Percentiles rank a stretch among this genome's conserved stretches.
These are phyloP conservation scores for Mycena alexandri DNA, from an alignment of 768 basidiomycete genomes.

Conservation along the genomic window DNA sequence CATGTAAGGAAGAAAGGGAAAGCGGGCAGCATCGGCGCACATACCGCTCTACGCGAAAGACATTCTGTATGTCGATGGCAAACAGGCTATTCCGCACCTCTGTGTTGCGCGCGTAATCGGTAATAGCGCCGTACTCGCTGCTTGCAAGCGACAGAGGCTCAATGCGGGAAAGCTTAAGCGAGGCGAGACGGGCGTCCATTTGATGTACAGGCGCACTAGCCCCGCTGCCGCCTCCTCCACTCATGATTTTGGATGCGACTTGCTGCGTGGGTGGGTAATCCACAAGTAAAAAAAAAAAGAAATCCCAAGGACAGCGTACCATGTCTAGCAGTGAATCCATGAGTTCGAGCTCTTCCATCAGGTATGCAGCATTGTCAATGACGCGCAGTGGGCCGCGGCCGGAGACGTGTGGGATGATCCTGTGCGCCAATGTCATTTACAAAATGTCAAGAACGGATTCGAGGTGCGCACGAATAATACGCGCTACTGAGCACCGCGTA, in stretches of 20 bases:
- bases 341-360: conserved; percentile 19
- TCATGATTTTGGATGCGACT: conserved; percentile 20
- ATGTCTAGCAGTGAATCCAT: conserved; percentile 22
- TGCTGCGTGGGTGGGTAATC: neutral
- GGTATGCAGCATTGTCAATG: neutral
- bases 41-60: conserved; percentile 21
- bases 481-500: conserved; percentile 12
- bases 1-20: neutral
- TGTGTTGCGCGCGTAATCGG: conserved; percentile 12
- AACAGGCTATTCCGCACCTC: neutral
- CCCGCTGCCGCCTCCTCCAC: neutral
- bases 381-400: neutral
- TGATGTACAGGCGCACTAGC: neutral
- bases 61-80: neutral
- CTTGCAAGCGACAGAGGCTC: neutral
- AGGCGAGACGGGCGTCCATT: conserved; percentile 14
- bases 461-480: conserved; percentile 12
- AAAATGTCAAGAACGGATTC: no score
- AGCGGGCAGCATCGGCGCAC: neutral
- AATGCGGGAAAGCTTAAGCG: neutral
- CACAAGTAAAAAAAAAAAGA: no score
- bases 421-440: neutral
- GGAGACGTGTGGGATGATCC: conserved; percentile 19
- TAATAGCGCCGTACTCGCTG: conserved; percentile 2
- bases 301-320: neutral